Conservation (phyloP, 2,329 filamentous ascomycete genomes). For the Colletotrichum spaethianum region DNA sequence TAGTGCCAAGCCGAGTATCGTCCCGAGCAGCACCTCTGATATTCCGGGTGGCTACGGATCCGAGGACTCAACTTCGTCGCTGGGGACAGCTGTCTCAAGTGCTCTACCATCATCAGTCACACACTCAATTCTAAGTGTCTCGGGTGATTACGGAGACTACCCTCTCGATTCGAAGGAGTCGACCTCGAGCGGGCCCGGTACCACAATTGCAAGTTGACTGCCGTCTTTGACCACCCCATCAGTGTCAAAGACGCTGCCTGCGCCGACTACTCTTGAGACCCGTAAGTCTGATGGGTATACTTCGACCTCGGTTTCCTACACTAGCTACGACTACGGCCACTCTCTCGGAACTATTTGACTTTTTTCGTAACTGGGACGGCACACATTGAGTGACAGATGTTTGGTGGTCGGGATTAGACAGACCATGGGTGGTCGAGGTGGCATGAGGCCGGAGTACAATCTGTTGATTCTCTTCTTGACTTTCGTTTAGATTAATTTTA, state of each 20-base stretch:
- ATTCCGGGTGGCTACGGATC: conserved; percentile 24
- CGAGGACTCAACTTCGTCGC: not conserved
- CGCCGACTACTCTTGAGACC: conserved; percentile 19
- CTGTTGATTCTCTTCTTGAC: conserved; percentile 33
- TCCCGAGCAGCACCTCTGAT: conserved; percentile 4
- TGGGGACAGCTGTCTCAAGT: conserved; percentile 6
- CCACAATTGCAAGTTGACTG: conserved; percentile 16
- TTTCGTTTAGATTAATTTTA: conserved; percentile 25
- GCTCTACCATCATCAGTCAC: conserved; percentile 1
- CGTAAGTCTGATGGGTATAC: conserved; percentile 9
- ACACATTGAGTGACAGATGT: not conserved
- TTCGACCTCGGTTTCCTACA: conserved; percentile 6
- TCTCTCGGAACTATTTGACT: not conserved
- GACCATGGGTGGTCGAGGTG: not conserved
- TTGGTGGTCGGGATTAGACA: not conserved
- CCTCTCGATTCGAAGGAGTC: not conserved
- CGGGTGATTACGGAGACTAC: conserved; percentile 8
- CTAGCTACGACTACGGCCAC: conserved; percentile 17
- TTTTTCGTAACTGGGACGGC: not conserved
- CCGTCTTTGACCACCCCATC: conserved; percentile 26
- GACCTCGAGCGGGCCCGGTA: not conserved
- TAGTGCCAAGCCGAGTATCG: conserved; percentile 18
- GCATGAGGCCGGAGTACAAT: conserved; percentile 17
- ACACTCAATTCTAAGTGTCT: not conserved
- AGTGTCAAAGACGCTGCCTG: not conserved